phyloP scores from a whole-genome alignment of 176 grass and related monocot genomes.

The Thinopyrum elongatum region DNA sequence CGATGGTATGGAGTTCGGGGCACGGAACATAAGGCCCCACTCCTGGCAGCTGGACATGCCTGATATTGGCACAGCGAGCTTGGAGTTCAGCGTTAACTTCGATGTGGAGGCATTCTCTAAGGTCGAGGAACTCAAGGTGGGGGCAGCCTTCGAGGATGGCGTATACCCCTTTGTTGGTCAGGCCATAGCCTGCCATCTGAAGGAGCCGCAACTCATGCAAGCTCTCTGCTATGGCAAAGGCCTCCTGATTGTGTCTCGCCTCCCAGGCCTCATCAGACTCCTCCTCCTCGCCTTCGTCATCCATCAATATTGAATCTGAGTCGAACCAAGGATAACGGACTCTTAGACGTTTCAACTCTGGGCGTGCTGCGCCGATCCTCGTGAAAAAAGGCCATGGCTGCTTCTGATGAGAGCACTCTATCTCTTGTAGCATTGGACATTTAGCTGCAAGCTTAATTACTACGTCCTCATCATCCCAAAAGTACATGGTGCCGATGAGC shows the following conservation, averaged over 20 bases:
- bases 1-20: background rate
- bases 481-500: conserved; percentile 12
- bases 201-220: conserved; percentile 34
- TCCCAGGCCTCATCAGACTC: background rate
- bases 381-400: background rate
- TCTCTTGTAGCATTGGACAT: conserved; percentile 44
- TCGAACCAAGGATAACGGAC: conserved; percentile 1
- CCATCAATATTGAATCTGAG: background rate
- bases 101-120: conserved; percentile 17
- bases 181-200: conserved; percentile 26
- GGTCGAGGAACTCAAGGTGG: conserved; percentile 38
- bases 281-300: background rate
- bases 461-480: background rate
- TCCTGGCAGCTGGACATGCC: conserved; percentile 7
- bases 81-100: conserved; percentile 21
- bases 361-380: conserved; percentile 10
- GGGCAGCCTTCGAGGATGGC: conserved; percentile 41
- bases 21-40: background rate
- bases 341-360: conserved; percentile 34
- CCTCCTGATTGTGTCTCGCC: conserved; percentile 7
- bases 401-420: conserved; percentile 32
- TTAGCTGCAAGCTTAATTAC: conserved; percentile 11
- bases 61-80: conserved; percentile 24
- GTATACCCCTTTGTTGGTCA: conserved; percentile 31
- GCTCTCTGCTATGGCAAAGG: conserved; percentile 40